Evolutionary conservation across 495 filamentous ascomycete genomes (phyloP).

Genomic region (Neurospora sp.): DNA sequence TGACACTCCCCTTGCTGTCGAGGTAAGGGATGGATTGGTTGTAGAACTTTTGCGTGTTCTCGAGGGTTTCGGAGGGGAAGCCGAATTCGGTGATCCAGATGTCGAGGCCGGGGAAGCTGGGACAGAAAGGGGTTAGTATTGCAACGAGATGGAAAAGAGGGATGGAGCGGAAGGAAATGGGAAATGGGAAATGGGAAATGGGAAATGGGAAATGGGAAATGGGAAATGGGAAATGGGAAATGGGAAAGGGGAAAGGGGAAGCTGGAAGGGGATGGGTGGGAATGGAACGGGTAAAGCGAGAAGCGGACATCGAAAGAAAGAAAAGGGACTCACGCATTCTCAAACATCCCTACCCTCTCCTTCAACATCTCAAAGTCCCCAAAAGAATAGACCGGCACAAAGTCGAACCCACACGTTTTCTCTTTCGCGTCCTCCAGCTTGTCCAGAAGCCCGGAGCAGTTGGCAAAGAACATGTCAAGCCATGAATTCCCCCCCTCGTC

Average conservation of each 20-base stretch:
- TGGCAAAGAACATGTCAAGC: slow-evolving; percentile 45
- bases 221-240: too few species aligned
- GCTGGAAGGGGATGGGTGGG: too few species aligned
- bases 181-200: too few species aligned
- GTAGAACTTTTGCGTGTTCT: slow-evolving; percentile 43
- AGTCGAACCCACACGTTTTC: slow-evolving; percentile 44
- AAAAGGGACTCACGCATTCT: slow-evolving; percentile 10
- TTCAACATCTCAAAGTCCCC: slow-evolving; percentile 46
- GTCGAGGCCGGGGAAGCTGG: slow-evolving; percentile 32
- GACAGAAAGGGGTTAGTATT: too few species aligned
- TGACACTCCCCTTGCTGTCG: slow-evolving; percentile 37
- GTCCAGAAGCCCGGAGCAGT: slow-evolving; percentile 19
- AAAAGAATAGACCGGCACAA: slow-evolving; percentile 59
- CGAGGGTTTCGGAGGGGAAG: slow-evolving; percentile 27
- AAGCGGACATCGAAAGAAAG: too few species aligned
- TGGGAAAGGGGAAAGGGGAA: too few species aligned
- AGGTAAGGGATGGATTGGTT: slow-evolving; percentile 43
- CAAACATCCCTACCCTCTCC: slow-evolving; percentile 25
- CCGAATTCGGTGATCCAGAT: slow-evolving; percentile 56
- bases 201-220: too few species aligned
- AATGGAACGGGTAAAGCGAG: too few species aligned
- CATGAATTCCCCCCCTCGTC: slow-evolving; percentile 19
- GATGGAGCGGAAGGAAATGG: too few species aligned
- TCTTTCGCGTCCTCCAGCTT: neutral
- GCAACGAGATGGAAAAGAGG: too few species aligned